Percentiles rank a stretch among this genome's conserved stretches.
Conservation (phyloP, 2,329 filamentous ascomycete genomes). For the Coniosporium tulheliwenetii region DNA sequence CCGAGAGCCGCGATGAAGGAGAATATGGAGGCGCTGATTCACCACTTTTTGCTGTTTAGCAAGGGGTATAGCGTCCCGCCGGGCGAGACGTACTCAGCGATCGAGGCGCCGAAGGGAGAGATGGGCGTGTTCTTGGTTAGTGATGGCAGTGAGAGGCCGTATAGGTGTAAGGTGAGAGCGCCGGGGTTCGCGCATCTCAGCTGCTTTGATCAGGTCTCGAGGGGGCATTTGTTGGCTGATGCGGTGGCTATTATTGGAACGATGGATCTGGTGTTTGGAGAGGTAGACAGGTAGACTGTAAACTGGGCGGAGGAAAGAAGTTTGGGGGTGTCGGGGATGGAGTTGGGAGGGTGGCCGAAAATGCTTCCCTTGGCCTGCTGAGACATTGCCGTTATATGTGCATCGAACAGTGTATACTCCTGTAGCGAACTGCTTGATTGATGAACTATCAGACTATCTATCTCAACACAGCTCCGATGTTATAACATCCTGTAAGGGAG, state of each 20-base stretch:
- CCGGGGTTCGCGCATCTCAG: conserved; percentile 91
- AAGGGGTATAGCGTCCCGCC: conserved; percentile 97
- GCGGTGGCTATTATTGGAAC: conserved; percentile 45
- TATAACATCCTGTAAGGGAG: too few species aligned
- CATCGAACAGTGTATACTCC: too few species aligned
- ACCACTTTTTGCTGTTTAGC: conserved; percentile 97
- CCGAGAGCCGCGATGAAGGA: conserved; percentile 99
- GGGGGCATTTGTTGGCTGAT: conserved; percentile 88
- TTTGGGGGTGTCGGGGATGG: too few species aligned
- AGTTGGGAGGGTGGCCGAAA: too few species aligned
- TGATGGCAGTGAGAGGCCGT: conserved; percentile 90
- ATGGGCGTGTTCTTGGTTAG: conserved; percentile 97
- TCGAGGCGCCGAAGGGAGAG: conserved; percentile 99
- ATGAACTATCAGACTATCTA: too few species aligned
- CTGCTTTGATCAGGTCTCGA: conserved; percentile 85
- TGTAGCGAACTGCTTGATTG: too few species aligned
- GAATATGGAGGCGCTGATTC: conserved; percentile 99
- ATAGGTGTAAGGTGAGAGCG: conserved; percentile 93
- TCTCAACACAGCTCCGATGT: too few species aligned
- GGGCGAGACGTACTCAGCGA: conserved; percentile 93
- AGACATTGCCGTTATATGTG: too few species aligned
- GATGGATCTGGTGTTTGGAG: conserved; percentile 82
- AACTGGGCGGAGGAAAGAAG: too few species aligned
- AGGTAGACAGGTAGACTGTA: conserved; percentile 20
- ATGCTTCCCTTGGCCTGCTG: too few species aligned